A percentile compares a stretch with the other conserved stretches of the same genome.
These are phyloP conservation scores for Pseudogymnoascus verrucosus DNA, from an alignment of 2,329 filamentous ascomycete species.

Conservation along the genomic window DNA sequence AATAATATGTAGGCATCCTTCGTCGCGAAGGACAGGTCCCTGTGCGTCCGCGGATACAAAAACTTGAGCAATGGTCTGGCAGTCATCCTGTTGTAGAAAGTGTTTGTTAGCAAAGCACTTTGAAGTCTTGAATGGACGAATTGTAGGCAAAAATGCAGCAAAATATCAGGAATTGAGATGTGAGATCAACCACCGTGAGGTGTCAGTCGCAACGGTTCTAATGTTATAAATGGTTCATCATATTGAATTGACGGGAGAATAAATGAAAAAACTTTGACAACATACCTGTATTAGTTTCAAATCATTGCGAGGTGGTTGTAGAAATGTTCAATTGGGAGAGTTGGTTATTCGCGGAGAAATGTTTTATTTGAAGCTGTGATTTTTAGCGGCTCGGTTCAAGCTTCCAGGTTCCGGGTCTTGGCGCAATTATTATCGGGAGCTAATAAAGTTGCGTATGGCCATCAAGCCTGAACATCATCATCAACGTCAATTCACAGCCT, in stretches of 20 bases:
- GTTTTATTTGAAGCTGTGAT: constrained; percentile 15
- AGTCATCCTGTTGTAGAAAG: constrained; percentile 34
- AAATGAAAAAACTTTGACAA: background rate
- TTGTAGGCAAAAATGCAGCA: constrained; percentile 5
- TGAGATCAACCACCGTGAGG: constrained; percentile 44
- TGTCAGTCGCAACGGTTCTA: constrained; percentile 55
- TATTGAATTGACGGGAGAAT: constrained; percentile 13
- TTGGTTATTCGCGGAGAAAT: constrained; percentile 1
- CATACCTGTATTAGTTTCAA: constrained; percentile 1
- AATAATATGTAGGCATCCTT: constrained; percentile 40
- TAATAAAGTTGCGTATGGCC: constrained; percentile 6
- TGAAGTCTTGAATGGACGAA: background rate
- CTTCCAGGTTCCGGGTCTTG: constrained; percentile 10
- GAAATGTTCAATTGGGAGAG: constrained; percentile 14
- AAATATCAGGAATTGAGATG: constrained; percentile 41
- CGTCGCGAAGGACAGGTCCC: constrained; percentile 29
- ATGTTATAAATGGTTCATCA: constrained; percentile 45
- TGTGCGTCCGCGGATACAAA: constrained; percentile 47
- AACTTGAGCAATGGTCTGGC: constrained; percentile 38
- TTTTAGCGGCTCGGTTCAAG: constrained; percentile 15
- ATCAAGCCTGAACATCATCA: constrained; percentile 11
- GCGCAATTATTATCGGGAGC: constrained; percentile 8
- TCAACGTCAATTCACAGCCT: constrained; percentile 5
- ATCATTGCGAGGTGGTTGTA: constrained; percentile 5
- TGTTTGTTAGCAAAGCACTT: background rate